Percentiles rank a stretch among this genome's conserved stretches.
phyloP scores from a whole-genome alignment of 1,284 basidiomycete species.

The Cutaneotrichosporon sp. region DNA sequence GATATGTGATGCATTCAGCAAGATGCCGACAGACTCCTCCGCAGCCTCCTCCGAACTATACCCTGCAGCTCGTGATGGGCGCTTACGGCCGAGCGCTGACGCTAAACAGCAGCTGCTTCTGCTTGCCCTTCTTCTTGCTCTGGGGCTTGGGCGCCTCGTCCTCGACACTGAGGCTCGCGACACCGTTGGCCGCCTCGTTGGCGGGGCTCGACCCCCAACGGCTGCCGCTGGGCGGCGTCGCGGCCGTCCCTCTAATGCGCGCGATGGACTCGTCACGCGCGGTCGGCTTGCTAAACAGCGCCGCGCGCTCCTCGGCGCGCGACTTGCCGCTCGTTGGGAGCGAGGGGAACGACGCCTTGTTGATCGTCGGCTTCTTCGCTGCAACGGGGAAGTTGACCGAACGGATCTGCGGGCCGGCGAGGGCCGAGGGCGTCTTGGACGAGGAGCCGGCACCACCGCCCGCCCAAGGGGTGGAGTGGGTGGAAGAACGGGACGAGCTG shows the following conservation, averaged over 20 bases:
- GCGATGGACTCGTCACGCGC: conserved; percentile 67
- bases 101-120: conserved; percentile 79
- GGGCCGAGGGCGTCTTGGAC: conserved; percentile 33
- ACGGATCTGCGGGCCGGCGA: conserved; percentile 37
- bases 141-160: conserved; percentile 4
- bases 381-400: conserved; percentile 44
- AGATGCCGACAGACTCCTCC: too few species aligned
- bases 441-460: conserved; percentile 43
- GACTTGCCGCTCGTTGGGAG: conserved; percentile 55
- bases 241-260: conserved; percentile 65
- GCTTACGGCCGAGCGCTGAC: conserved; percentile 47
- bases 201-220: conserved; percentile 30
- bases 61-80: too few species aligned
- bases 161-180: conserved; percentile 25
- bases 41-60: too few species aligned
- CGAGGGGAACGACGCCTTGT: conserved; percentile 70
- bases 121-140: conserved; percentile 65
- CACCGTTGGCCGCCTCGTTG: conserved; percentile 18
- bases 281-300: conserved; percentile 57
- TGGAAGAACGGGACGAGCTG: conserved; percentile 17
- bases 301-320: conserved; percentile 43
- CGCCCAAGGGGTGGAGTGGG: conserved; percentile 49
- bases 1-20: too few species aligned
- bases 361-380: conserved; percentile 18
- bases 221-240: conserved; percentile 51